Conservation (phyloP, 139 green algal genomes). For the Coelastrella sp. region DNA sequence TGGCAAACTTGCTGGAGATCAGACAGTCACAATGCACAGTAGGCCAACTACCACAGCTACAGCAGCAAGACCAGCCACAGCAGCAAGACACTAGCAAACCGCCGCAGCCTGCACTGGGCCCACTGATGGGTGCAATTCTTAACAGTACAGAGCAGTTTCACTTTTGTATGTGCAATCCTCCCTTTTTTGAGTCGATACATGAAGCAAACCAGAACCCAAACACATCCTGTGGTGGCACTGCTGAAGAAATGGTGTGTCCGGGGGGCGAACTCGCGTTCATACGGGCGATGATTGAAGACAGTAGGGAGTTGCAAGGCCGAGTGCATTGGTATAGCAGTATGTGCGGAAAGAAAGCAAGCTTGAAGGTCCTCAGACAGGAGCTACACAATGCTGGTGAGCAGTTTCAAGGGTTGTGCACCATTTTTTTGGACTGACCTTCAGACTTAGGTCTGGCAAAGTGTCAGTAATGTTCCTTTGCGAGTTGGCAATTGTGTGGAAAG, state of each 20-base stretch:
- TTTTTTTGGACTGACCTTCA: too few relatives aligned
- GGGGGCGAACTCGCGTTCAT: constrained; percentile 95
- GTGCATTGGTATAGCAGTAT: constrained; percentile 90
- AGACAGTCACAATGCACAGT: constrained; percentile 47
- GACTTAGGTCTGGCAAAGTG: too few relatives aligned
- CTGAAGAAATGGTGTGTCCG: constrained; percentile 90
- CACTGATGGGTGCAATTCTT: constrained; percentile 43
- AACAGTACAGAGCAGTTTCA: constrained; percentile 64
- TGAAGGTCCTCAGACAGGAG: constrained; percentile 69
- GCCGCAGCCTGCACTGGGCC: not conserved
- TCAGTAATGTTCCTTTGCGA: too few relatives aligned
- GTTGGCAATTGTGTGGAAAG: too few relatives aligned
- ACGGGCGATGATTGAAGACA: constrained; percentile 88
- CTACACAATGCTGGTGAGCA: constrained; percentile 61
- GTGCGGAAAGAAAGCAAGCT: constrained; percentile 87
- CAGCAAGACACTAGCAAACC: not conserved
- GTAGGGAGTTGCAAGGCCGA: constrained; percentile 59
- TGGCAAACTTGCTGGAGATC: constrained; percentile 77
- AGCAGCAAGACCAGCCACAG: constrained; percentile 19
- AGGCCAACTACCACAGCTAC: not conserved
- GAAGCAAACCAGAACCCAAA: constrained; percentile 86
- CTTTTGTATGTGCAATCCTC: constrained; percentile 98
- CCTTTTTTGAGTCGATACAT: constrained; percentile 85
- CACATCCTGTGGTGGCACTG: constrained; percentile 83
- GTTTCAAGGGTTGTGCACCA: too few relatives aligned